Evolutionary conservation across 2,329 filamentous ascomycete species (phyloP), one percentile per base, ranked within the genome.

Genomic region (Coniella lustricola): DNA sequence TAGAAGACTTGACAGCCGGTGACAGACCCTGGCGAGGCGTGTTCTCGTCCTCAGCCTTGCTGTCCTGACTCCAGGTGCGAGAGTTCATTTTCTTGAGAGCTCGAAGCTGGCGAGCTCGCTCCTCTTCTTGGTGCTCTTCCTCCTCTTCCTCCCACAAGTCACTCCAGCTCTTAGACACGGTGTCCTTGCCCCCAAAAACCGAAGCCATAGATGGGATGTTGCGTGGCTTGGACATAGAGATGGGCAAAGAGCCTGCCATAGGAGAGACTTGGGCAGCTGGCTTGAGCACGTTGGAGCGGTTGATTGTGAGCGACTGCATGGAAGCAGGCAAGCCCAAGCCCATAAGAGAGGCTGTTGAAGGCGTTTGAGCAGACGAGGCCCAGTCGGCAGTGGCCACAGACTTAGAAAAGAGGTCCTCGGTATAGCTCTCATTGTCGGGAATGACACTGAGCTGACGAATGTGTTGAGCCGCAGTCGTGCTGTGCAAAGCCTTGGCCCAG

Each of bases 161-260:
- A 61, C 90, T 95, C 93, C 93, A 98, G 74, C 93, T 97, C 84
- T 97, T 97, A 49, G 93, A 95, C 41, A 94, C 87, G 41, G 78
- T 73, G 39, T 91, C 85, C 54, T 81, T 79, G 63, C 85, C 82
- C 61, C 87, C 87, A 63, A 95, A 91, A 44, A 91, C 80, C 62
- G 85, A 79, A 4, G 87, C 82, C 75, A 91, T 84, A 53, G 87
- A 83, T 46, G 79, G 72, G 35, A 79, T 77, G 54, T 81, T 75
- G 57, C 79, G 79, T 1, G 88, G 85, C 62, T 93, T 82, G 13
- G 85, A 86, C 67, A 90, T 87, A 54, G 78, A 82, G 62, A 93
- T 91, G 4, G 87, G 84, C 21, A 93, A 74, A 2, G 89, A 87
- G 34, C 79, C 82, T 44, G 85, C 79, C 60, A 79, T 76, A 3